Evolutionary conservation across 2,329 filamentous ascomycete genomes (phyloP).

Genomic region (Raffaelea deltoideospora): DNA sequence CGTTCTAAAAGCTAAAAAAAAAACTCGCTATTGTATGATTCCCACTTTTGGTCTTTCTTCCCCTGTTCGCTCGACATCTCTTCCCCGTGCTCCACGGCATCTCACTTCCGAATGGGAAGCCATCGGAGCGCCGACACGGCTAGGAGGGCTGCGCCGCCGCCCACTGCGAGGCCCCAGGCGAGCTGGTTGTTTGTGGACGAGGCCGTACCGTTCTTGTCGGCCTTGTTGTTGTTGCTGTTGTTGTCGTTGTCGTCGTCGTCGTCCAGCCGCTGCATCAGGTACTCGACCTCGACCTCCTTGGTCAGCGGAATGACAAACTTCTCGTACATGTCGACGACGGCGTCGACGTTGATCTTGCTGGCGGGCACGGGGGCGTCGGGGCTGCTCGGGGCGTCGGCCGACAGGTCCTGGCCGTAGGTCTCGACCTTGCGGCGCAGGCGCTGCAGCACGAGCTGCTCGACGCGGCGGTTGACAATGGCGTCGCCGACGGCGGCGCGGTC

Average conservation of each 20-base stretch:
- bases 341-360: slow-evolving; percentile 81
- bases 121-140: slow-evolving; percentile 4
- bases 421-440: slow-evolving; percentile 74
- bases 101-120: slow-evolving; percentile 3
- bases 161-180: neutral
- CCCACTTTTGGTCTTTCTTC: neutral
- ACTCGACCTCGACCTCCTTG: slow-evolving; percentile 97
- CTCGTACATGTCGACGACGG: slow-evolving; percentile 80
- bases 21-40: neutral
- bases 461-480: slow-evolving; percentile 77
- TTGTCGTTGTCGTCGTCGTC: too few species aligned
- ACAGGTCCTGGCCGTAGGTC: slow-evolving; percentile 87
- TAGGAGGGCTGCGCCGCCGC: neutral
- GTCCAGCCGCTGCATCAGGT: slow-evolving; percentile 76
- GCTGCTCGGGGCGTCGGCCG: slow-evolving; percentile 34
- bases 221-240: too few species aligned
- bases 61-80: neutral
- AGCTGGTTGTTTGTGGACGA: slow-evolving; percentile 1
- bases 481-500: slow-evolving; percentile 72
- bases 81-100: too few species aligned
- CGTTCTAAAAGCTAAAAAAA: too few species aligned
- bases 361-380: slow-evolving; percentile 27
- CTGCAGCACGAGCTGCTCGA: slow-evolving; percentile 85
- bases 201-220: neutral
- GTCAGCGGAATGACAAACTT: slow-evolving; percentile 91